These are phyloP conservation scores for Xerocomellus amylosporus DNA, from an alignment of 768 basidiomycete species.

Conservation along the genomic window DNA sequence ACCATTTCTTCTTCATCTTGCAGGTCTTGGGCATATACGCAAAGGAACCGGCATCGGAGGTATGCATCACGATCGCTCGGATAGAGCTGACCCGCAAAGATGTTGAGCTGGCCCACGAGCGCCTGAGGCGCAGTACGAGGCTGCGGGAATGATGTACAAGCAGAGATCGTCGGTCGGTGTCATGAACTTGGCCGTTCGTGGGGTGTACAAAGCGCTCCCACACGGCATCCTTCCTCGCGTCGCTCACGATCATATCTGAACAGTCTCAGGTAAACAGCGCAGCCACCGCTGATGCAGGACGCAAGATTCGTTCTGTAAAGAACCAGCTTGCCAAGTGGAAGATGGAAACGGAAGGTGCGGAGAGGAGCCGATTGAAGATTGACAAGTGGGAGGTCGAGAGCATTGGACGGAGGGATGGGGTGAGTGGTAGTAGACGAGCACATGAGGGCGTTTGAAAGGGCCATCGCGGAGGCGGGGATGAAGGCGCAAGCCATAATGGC, in stretches of 20 bases:
- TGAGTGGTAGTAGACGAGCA: conserved; percentile 75
- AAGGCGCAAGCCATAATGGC: conserved; percentile 86
- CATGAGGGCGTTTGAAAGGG: conserved; percentile 68
- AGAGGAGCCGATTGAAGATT: conserved; percentile 70
- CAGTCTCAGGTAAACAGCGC: conserved; percentile 88
- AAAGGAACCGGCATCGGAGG: too few relatives aligned
- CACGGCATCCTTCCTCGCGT: conserved; percentile 71
- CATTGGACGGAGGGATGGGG: conserved; percentile 48
- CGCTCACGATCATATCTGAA: conserved; percentile 76
- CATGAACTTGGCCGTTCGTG: conserved; percentile 35
- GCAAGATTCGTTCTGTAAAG: conserved; percentile 82
- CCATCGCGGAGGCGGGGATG: conserved; percentile 64
- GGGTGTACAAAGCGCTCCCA: conserved; percentile 52
- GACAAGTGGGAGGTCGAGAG: conserved; percentile 77
- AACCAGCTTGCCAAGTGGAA: conserved; percentile 81
- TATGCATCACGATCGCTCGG: too few relatives aligned
- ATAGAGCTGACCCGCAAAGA: conserved; percentile 24
- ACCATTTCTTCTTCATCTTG: conserved; percentile 44
- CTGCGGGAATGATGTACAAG: conserved; percentile 21
- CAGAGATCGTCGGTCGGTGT: conserved; percentile 35
- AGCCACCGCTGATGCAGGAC: conserved; percentile 78
- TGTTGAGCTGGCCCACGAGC: conserved; percentile 36
- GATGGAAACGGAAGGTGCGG: conserved; percentile 81
- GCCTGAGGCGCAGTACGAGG: conserved; percentile 11
- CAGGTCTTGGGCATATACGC: conserved; percentile 35